Conservation (phyloP, 179 eudicot genomes). For the Nepenthes alata region DNA sequence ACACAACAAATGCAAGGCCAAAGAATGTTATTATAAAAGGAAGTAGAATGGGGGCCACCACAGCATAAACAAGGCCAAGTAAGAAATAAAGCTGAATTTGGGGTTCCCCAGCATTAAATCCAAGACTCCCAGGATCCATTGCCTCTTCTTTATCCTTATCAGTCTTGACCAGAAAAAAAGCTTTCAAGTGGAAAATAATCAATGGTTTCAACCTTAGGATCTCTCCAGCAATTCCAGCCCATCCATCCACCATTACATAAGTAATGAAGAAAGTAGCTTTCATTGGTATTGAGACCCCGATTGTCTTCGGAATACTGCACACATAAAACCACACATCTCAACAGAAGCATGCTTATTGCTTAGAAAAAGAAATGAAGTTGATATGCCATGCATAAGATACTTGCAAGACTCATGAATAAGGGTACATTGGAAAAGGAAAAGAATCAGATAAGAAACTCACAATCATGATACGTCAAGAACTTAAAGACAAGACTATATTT, state of each 20-base stretch:
- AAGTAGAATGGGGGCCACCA: conserved; percentile 30
- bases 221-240: conserved; percentile 43
- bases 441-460: no score
- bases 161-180: conserved; percentile 29
- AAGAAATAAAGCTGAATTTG: conserved; percentile 40
- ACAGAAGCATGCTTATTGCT: no score
- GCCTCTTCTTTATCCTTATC: conserved; percentile 38
- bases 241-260: conserved; percentile 38
- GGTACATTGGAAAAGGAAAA: no score
- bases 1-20: conserved; percentile 31
- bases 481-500: no score
- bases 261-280: conserved; percentile 43
- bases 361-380: no score
- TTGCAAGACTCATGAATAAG: no score
- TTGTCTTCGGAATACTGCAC: conserved; percentile 28
- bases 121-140: conserved; percentile 39
- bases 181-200: conserved; percentile 25
- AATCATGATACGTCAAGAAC: no score
- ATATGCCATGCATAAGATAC: no score
- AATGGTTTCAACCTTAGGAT: conserved; percentile 29
- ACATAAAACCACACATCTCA: not conserved
- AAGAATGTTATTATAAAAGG: conserved; percentile 42
- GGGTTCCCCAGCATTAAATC: conserved; percentile 30
- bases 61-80: conserved; percentile 31
- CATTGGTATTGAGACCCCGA: conserved; percentile 41